These are phyloP conservation scores for Sergeia podlipaevii DNA, from an alignment of 208 protist species.

Conservation along the genomic window DNA sequence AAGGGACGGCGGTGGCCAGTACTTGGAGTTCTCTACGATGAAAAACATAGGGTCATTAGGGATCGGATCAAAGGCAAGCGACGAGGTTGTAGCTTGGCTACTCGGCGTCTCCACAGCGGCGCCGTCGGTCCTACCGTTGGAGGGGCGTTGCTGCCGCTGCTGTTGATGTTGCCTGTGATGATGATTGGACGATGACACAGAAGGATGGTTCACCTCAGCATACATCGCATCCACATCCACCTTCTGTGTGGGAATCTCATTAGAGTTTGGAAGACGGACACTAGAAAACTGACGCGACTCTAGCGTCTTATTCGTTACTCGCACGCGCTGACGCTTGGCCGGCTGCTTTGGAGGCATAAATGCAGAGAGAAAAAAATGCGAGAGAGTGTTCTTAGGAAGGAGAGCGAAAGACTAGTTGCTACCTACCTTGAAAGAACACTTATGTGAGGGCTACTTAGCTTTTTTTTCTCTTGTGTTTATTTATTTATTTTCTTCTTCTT, in stretches of 20 bases:
- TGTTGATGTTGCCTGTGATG: not conserved
- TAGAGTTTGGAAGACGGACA: conserved; percentile 51
- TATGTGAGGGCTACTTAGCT: too few relatives aligned
- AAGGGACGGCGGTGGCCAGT: conserved; percentile 71
- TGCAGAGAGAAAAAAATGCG: too few relatives aligned
- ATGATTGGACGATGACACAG: not conserved
- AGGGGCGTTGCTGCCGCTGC: not conserved
- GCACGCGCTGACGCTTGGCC: conserved; percentile 48
- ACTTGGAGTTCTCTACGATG: conserved; percentile 48
- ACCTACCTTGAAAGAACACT: too few relatives aligned
- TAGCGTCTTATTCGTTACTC: conserved; percentile 70
- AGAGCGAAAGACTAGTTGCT: too few relatives aligned
- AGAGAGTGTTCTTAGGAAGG: too few relatives aligned
- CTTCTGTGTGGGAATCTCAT: conserved; percentile 36
- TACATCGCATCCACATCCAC: conserved; percentile 60
- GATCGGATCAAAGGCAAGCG: conserved; percentile 66
- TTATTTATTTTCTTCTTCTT: too few relatives aligned
- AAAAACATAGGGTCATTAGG: conserved; percentile 68
- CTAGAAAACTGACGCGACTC: conserved; percentile 78
- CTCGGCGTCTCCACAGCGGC: not conserved
- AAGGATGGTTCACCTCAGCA: conserved; percentile 7
- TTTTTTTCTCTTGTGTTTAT: too few relatives aligned
- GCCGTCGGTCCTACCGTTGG: not conserved
- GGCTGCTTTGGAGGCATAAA: conserved; percentile 13
- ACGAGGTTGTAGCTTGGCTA: not conserved